Conservation (phyloP, 768 basidiomycete genomes). For the Naganishia randhawae region DNA sequence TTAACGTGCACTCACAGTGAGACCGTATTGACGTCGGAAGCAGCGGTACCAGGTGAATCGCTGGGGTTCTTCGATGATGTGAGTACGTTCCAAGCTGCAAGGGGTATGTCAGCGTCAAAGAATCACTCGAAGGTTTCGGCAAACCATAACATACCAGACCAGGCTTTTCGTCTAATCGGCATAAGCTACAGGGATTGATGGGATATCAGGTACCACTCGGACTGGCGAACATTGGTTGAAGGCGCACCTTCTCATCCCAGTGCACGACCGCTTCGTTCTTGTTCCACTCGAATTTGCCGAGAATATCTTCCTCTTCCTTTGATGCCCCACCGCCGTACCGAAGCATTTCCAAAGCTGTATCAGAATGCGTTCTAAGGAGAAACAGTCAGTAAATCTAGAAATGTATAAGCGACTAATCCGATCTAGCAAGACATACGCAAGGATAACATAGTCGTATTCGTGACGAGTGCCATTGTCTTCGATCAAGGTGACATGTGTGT, state of each 20-base stretch:
- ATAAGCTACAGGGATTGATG: constrained; percentile 56
- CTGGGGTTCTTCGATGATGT: constrained; percentile 54
- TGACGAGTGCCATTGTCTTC: constrained; percentile 56
- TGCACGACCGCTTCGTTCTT: constrained; percentile 67
- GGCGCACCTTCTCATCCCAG: constrained; percentile 60
- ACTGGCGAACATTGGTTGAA: background rate
- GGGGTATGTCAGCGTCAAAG: background rate
- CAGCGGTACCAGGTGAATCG: constrained; percentile 32
- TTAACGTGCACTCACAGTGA: constrained; percentile 66
- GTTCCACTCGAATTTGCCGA: constrained; percentile 65
- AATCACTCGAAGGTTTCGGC: background rate
- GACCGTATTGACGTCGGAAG: constrained; percentile 59
- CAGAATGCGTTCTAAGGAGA: constrained; percentile 56
- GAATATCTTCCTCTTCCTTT: constrained; percentile 58
- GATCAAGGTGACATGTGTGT: constrained; percentile 53
- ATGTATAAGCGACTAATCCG: background rate
- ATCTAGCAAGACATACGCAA: constrained; percentile 55
- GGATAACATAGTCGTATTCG: constrained; percentile 66
- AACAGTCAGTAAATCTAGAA: background rate
- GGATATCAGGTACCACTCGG: background rate
- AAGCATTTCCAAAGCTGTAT: constrained; percentile 56
- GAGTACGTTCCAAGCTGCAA: constrained; percentile 68
- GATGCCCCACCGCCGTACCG: constrained; percentile 57
- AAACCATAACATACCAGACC: constrained; percentile 55
- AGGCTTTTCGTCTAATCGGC: constrained; percentile 61